phyloP scores from a whole-genome alignment of 164 flowering plant species.

The Litsea cubeba region DNA sequence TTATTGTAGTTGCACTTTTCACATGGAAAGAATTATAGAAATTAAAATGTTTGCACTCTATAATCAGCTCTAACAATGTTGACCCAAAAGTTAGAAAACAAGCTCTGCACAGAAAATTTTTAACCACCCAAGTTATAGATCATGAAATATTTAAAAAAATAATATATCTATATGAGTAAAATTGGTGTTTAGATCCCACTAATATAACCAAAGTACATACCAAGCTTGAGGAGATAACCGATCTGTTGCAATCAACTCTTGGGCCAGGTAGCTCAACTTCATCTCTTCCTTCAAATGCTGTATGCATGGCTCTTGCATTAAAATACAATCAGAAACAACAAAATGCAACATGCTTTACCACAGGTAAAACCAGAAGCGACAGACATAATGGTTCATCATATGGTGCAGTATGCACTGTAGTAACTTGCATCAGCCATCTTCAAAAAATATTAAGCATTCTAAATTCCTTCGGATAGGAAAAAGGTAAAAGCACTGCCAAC shows the following conservation, averaged over 20 bases:
- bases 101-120: background rate
- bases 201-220: conserved; percentile 30
- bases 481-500: too few species aligned
- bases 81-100: background rate
- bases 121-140: background rate
- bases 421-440: background rate
- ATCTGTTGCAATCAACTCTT: conserved; percentile 81
- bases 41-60: background rate
- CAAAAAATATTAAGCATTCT: background rate
- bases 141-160: background rate
- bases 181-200: background rate
- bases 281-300: conserved; percentile 99
- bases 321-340: conserved; percentile 1
- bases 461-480: background rate
- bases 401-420: background rate
- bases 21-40: background rate
- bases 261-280: conserved; percentile 95
- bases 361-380: background rate
- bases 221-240: conserved; percentile 98
- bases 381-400: background rate
- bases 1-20: too few species aligned
- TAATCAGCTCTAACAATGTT: background rate
- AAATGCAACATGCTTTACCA: background rate
- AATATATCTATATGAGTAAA: background rate
- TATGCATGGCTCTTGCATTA: conserved; percentile 12